Evolutionary conservation across 352 stramenopile species (phyloP).

Genomic region (Aphanomyces euteiches): DNA sequence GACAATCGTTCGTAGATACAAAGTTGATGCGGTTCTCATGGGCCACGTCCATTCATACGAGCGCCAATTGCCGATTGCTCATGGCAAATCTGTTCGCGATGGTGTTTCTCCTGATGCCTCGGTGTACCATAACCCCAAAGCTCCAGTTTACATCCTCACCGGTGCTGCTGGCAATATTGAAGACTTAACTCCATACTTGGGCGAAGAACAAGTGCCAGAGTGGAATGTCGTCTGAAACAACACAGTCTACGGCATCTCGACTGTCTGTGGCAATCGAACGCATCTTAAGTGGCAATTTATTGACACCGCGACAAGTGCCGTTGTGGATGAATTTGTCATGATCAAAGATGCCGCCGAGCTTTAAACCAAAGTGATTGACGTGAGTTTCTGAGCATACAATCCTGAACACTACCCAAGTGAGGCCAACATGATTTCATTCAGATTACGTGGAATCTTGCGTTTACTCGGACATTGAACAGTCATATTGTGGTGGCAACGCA

Average conservation of each 20-base stretch:
- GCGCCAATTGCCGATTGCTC: slow-evolving; percentile 44
- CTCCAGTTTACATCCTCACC: slow-evolving; percentile 49
- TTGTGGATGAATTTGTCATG: slow-evolving; percentile 46
- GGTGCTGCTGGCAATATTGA: slow-evolving; percentile 40
- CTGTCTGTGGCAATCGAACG: slow-evolving; percentile 35
- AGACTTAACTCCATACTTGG: slow-evolving; percentile 34
- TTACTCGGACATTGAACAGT: too few relatives aligned
- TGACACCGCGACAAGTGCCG: slow-evolving; percentile 30
- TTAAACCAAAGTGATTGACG: too few relatives aligned
- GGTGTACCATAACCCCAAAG: slow-evolving; percentile 44
- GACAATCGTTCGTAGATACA: background rate
- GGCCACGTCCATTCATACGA: slow-evolving; percentile 56
- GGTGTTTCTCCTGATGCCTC: slow-evolving; percentile 44
- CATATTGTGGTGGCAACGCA: too few relatives aligned
- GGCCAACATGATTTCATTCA: too few relatives aligned
- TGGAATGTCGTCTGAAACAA: slow-evolving; percentile 42
- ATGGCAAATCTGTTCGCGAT: slow-evolving; percentile 39
- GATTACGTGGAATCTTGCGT: too few relatives aligned
- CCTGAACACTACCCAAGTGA: too few relatives aligned
- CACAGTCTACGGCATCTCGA: slow-evolving; percentile 45
- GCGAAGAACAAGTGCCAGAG: slow-evolving; percentile 23
- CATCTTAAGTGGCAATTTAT: slow-evolving; percentile 41
- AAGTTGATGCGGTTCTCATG: slow-evolving; percentile 51
- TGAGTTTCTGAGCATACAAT: too few relatives aligned
- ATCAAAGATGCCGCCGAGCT: slow-evolving; percentile 30